Evolutionary conservation across 2,329 filamentous ascomycete genomes (phyloP).

Genomic region (Xylaria hypoxylon): DNA sequence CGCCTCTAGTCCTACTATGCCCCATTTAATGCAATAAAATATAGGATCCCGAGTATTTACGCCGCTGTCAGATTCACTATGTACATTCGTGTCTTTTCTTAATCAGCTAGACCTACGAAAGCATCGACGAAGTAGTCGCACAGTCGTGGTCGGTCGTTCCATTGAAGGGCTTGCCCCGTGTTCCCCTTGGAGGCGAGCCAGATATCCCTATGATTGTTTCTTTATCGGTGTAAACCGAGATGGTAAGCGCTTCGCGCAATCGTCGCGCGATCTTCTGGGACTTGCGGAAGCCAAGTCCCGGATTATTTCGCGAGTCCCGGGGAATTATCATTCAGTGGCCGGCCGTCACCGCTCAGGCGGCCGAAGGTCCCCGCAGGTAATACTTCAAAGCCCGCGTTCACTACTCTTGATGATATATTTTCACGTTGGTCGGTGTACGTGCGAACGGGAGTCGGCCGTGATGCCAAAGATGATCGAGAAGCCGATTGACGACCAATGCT

Average conservation of each 20-base stretch:
- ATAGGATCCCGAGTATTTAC: conserved; percentile 20
- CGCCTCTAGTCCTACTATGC: conserved; percentile 3
- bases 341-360: conserved; percentile 38
- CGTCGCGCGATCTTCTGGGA: neutral
- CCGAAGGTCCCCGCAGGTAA: conserved; percentile 49
- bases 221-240: conserved; percentile 3
- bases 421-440: conserved; percentile 42
- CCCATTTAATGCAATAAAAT: conserved; percentile 20
- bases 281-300: neutral
- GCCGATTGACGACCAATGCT: conserved; percentile 12
- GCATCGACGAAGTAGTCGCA: neutral
- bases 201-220: neutral
- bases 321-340: conserved; percentile 4
- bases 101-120: neutral
- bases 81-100: conserved; percentile 17
- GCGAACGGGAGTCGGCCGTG: conserved; percentile 44
- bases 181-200: neutral
- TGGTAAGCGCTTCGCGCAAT: neutral
- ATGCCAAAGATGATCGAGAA: conserved; percentile 35
- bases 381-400: conserved; percentile 50
- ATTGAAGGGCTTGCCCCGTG: neutral
- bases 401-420: conserved; percentile 44
- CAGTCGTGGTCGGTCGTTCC: conserved; percentile 7
- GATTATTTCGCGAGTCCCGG: conserved; percentile 23
- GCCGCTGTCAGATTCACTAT: conserved; percentile 24